Percentiles rank a stretch among this genome's conserved stretches.
phyloP scores from a whole-genome alignment of 2,329 filamentous ascomycete genomes.

The Lasiodiplodia sp. region DNA sequence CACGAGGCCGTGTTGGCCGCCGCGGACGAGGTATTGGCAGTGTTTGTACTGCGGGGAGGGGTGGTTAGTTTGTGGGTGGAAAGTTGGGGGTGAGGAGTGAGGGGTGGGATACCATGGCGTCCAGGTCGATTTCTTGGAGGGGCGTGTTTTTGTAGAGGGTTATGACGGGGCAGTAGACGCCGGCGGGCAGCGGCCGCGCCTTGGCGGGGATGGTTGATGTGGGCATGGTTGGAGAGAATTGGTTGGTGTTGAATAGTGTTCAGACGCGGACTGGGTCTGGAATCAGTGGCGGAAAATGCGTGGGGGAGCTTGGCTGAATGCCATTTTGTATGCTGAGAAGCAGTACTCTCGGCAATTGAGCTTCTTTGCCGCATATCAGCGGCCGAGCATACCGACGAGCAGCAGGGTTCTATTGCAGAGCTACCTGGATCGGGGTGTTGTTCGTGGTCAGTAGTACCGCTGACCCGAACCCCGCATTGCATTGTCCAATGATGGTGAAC shows the following conservation, averaged over 20 bases:
- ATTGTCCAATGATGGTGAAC: neutral
- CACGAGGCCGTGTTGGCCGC: constrained; percentile 57
- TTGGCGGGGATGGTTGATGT: constrained; percentile 43
- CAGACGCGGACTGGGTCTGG: neutral
- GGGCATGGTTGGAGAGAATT: neutral
- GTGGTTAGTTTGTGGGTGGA: too few relatives aligned
- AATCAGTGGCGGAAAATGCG: neutral
- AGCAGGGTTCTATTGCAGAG: neutral
- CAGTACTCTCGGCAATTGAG: neutral
- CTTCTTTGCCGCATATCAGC: neutral
- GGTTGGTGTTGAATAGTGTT: neutral
- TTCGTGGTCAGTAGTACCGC: neutral
- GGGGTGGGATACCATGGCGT: constrained; percentile 44
- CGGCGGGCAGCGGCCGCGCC: constrained; percentile 45
- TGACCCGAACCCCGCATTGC: constrained; percentile 7
- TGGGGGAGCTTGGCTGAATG: neutral
- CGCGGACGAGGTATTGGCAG: constrained; percentile 51
- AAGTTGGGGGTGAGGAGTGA: too few relatives aligned
- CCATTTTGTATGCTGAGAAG: neutral
- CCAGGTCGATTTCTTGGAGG: constrained; percentile 53
- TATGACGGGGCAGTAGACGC: constrained; percentile 58
- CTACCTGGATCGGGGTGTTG: neutral
- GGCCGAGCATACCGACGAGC: neutral
- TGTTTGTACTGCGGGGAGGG: constrained; percentile 53
- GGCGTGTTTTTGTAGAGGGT: constrained; percentile 54